phyloP scores from a whole-genome alignment of 2,329 filamentous ascomycete species.

The Coniella vitis region DNA sequence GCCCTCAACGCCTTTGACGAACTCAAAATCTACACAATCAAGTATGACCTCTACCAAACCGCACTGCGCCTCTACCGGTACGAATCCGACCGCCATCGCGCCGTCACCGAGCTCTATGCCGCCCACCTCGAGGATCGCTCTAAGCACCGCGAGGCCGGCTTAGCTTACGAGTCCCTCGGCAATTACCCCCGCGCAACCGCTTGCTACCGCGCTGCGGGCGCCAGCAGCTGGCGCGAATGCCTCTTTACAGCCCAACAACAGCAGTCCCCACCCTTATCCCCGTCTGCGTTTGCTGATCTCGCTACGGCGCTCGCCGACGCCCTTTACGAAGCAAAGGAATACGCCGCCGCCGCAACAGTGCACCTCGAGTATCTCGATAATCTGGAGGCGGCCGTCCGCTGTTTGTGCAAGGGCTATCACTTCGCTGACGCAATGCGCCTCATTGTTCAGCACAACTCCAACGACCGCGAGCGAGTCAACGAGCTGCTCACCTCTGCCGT shows the following conservation, averaged over 20 bases:
- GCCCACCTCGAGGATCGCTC: slow-evolving; percentile 68
- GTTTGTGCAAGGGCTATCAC: slow-evolving; percentile 78
- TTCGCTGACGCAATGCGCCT: slow-evolving; percentile 87
- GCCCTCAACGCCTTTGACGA: slow-evolving; percentile 70
- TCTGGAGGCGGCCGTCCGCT: slow-evolving; percentile 60
- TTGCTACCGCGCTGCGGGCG: slow-evolving; percentile 76
- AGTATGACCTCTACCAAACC: slow-evolving; percentile 70
- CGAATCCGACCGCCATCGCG: slow-evolving; percentile 56
- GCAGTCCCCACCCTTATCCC: slow-evolving; percentile 46
- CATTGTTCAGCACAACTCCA: slow-evolving; percentile 52
- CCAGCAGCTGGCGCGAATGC: slow-evolving; percentile 78
- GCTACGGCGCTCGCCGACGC: slow-evolving; percentile 71
- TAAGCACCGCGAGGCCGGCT: slow-evolving; percentile 75
- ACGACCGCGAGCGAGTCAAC: slow-evolving; percentile 21
- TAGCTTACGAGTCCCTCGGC: slow-evolving; percentile 81
- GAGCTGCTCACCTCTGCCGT: slow-evolving; percentile 61
- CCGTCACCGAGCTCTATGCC: slow-evolving; percentile 74
- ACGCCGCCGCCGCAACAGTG: slow-evolving; percentile 69
- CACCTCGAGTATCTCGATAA: slow-evolving; percentile 75
- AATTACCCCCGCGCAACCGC: slow-evolving; percentile 69
- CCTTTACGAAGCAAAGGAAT: slow-evolving; percentile 79
- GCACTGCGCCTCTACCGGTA: slow-evolving; percentile 82
- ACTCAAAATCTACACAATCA: slow-evolving; percentile 67
- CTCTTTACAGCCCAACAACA: slow-evolving; percentile 71
- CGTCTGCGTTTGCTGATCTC: slow-evolving; percentile 56